A percentile compares a stretch with the other conserved stretches of the same genome.
Evolutionary conservation across 345 rosid species (phyloP).

Genomic region (Isatis tinctoria): DNA sequence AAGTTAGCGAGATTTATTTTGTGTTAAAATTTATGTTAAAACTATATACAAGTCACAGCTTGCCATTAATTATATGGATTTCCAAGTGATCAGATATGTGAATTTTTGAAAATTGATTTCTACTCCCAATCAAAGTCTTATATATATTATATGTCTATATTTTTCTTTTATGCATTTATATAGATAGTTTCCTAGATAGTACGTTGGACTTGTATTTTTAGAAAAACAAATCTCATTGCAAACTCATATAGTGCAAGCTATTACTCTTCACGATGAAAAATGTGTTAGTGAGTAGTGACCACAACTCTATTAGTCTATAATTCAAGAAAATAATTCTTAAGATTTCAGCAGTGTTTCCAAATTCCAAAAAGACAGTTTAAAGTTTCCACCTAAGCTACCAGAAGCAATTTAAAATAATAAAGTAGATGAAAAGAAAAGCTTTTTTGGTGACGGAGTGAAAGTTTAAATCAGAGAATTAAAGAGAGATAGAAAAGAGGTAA

Average conservation of each 20-base stretch:
- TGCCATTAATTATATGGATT: background rate
- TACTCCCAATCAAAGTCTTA: background rate
- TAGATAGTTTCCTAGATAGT: too few species aligned
- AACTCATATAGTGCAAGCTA: background rate
- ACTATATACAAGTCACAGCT: background rate
- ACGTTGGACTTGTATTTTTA: background rate
- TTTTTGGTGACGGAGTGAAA: constrained; percentile 10
- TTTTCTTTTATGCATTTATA: background rate
- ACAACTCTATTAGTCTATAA: background rate
- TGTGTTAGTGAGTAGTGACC: background rate
- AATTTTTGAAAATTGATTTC: background rate
- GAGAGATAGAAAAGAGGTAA: background rate
- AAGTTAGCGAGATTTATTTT: background rate
- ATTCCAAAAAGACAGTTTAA: background rate
- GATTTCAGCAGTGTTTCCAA: background rate
- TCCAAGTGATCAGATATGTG: background rate
- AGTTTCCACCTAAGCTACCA: constrained; percentile 11
- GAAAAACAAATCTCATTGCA: background rate
- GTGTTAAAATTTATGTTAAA: background rate
- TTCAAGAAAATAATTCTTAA: background rate
- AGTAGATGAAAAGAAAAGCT: background rate
- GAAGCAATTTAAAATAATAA: background rate
- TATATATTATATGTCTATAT: background rate
- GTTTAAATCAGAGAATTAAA: constrained; percentile 2
- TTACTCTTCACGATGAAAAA: background rate